Conservation (phyloP, 208 protist species). For the Balamuthia mandrillaris region DNA sequence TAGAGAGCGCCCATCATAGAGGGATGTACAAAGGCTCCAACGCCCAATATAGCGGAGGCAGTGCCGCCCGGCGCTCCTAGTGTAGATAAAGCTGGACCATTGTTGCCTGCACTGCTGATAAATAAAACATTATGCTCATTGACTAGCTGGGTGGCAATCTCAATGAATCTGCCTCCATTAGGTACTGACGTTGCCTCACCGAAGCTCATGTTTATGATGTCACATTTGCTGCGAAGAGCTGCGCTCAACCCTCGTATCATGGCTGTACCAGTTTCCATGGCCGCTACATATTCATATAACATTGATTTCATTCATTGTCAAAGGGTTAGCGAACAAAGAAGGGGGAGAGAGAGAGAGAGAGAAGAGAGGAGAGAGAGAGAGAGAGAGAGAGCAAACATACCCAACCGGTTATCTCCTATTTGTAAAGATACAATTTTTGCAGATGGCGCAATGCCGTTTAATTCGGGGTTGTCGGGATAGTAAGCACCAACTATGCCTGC, state of each 20-base stretch:
- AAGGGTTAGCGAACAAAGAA: no score
- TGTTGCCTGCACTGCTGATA: conserved; percentile 67
- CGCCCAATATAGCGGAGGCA: conserved; percentile 45
- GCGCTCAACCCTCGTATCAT: conserved; percentile 58
- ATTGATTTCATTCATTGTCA: no score
- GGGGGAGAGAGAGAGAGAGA: no score
- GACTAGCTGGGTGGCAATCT: conserved; percentile 52
- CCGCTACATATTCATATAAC: no score
- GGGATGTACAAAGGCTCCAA: conserved; percentile 56
- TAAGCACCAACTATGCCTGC: conserved; percentile 69
- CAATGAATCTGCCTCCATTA: conserved; percentile 53
- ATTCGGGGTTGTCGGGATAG: conserved; percentile 58
- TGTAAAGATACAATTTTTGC: not conserved
- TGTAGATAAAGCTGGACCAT: conserved; percentile 62
- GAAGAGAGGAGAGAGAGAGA: no score
- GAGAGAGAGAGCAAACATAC: no score
- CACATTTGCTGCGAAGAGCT: conserved; percentile 28
- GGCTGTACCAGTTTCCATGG: conserved; percentile 52
- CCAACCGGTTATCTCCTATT: not conserved
- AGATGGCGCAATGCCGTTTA: conserved; percentile 65
- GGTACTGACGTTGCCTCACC: conserved; percentile 51
- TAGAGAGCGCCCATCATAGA: conserved; percentile 35
- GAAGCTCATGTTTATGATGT: conserved; percentile 74
- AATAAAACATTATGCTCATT: conserved; percentile 60
- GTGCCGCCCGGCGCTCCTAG: conserved; percentile 57